phyloP scores from a whole-genome alignment of 345 rosid genomes.

The Salix dunnii region DNA sequence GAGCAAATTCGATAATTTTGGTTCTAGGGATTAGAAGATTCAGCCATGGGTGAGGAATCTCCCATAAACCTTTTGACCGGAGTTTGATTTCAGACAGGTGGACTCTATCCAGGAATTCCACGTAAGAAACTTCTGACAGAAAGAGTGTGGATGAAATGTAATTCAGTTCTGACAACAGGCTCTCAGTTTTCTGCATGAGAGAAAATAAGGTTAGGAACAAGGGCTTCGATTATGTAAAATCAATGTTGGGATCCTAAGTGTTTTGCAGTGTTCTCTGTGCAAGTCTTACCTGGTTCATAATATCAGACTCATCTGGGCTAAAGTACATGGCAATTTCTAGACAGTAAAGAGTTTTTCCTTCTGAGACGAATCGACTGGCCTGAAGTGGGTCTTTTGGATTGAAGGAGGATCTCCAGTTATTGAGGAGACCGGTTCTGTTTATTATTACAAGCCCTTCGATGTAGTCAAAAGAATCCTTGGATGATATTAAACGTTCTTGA shows the following conservation, averaged over 20 bases:
- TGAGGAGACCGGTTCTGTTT: conserved; percentile 70
- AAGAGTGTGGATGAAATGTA: conserved; percentile 72
- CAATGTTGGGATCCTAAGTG: neutral
- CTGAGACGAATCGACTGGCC: conserved; percentile 70
- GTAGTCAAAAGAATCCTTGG: conserved; percentile 63
- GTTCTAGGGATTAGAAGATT: conserved; percentile 77
- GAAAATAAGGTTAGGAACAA: neutral
- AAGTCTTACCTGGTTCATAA: conserved; percentile 47
- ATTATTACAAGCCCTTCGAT: conserved; percentile 83
- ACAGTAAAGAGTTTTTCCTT: conserved; percentile 79
- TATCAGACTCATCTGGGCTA: conserved; percentile 45
- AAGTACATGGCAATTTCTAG: conserved; percentile 80
- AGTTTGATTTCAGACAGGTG: conserved; percentile 66
- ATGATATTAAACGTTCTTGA: conserved; percentile 75
- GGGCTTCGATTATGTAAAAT: neutral
- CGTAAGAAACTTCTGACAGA: conserved; percentile 61
- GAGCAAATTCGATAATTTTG: conserved; percentile 50
- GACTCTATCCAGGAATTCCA: conserved; percentile 84
- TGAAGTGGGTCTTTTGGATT: conserved; percentile 58
- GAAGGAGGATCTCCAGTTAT: conserved; percentile 85
- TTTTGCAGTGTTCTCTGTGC: neutral
- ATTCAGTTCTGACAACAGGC: conserved; percentile 56
- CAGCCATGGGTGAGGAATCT: conserved; percentile 96
- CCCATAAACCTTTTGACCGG: conserved; percentile 78
- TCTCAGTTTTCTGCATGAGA: conserved; percentile 49